Evolutionary conservation across 345 rosid species (phyloP).

Genomic region (Passiflora organensis): DNA sequence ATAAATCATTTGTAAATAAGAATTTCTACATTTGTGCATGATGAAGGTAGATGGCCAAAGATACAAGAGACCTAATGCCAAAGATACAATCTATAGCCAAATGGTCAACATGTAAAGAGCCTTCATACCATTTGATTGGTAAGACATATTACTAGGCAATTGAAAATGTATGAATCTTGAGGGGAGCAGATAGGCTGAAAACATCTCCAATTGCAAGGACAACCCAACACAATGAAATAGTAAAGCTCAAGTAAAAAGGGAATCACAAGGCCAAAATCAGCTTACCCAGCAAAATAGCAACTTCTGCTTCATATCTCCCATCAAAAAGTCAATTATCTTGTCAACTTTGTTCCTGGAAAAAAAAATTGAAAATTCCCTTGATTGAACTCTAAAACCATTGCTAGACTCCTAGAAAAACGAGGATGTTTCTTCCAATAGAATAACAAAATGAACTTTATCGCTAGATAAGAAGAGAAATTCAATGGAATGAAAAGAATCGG

Average conservation of each 20-base stretch:
- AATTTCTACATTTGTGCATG: too few species aligned
- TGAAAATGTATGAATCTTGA: too few species aligned
- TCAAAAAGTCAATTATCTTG: slow-evolving; percentile 47
- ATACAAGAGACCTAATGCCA: neutral
- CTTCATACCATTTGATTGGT: too few species aligned
- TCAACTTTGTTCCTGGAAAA: slow-evolving; percentile 54
- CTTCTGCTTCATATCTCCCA: slow-evolving; percentile 70
- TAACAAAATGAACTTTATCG: too few species aligned
- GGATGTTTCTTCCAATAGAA: neutral
- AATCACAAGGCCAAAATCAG: neutral
- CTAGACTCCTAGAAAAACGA: neutral
- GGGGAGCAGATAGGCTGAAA: neutral
- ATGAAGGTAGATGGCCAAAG: neutral
- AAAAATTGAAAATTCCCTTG: neutral
- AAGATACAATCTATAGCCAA: neutral
- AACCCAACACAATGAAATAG: neutral
- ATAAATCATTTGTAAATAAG: too few species aligned
- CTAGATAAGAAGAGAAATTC: too few species aligned
- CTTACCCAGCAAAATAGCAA: slow-evolving; percentile 87
- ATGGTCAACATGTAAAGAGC: neutral
- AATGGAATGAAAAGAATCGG: neutral
- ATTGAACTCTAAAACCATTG: neutral
- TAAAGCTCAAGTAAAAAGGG: neutral
- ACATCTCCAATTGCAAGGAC: neutral
- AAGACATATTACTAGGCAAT: neutral